phyloP scores from a whole-genome alignment of 23 red algal species.

The Cyanidioschyzon merolae region DNA sequence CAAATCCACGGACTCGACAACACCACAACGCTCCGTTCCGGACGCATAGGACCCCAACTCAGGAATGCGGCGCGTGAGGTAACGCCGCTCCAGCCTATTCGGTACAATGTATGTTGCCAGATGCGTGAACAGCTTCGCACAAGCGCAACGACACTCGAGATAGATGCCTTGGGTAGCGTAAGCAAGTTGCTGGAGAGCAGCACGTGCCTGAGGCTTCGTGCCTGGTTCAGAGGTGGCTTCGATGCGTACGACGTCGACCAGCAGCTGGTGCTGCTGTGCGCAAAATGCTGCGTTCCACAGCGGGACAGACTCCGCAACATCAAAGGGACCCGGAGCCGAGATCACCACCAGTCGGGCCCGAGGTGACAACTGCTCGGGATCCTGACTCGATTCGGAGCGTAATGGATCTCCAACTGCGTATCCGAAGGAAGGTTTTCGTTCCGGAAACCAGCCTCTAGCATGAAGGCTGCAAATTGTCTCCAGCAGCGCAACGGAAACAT shows the following conservation, averaged over 20 bases:
- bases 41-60: not conserved
- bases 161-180: conserved; percentile 61
- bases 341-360: not conserved
- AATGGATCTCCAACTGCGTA: not conserved
- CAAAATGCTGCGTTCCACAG: not conserved
- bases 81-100: not conserved
- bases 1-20: conserved; percentile 43
- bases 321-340: not conserved
- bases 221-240: not conserved
- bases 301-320: not conserved
- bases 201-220: not conserved
- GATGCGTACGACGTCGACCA: conserved; percentile 5
- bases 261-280: not conserved
- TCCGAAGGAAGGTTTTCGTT: not conserved
- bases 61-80: not conserved
- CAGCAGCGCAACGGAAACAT: not conserved
- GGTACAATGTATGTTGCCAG: not conserved
- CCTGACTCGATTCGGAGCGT: not conserved
- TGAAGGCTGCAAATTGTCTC: not conserved
- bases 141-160: not conserved
- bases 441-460: not conserved
- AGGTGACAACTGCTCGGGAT: not conserved
- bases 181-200: conserved; percentile 56
- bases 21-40: not conserved
- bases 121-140: not conserved